A percentile compares a stretch with the other conserved stretches of the same genome.
Conservation (phyloP, 257 asterid species). For the Solanum microdontum region DNA sequence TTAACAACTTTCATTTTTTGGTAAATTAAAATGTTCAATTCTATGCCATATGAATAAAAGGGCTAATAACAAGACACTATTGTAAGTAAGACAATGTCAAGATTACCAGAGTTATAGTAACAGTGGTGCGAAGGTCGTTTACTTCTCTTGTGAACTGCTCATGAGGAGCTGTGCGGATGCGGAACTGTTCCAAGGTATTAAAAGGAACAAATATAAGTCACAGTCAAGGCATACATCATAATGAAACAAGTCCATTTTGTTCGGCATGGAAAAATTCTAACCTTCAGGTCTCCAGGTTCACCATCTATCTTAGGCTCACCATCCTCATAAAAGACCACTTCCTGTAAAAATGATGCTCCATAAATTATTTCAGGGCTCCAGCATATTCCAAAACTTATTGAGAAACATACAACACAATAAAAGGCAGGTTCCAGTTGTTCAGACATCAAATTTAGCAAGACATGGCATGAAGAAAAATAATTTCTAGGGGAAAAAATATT, state of each 20-base stretch:
- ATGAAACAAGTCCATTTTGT: background rate
- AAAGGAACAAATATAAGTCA: conserved; percentile 1
- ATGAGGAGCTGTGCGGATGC: conserved; percentile 82
- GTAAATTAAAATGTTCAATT: background rate
- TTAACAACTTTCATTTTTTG: background rate
- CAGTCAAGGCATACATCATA: background rate
- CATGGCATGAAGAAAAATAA: background rate
- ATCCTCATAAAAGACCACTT: conserved; percentile 83
- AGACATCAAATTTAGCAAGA: background rate
- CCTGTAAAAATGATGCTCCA: conserved; percentile 34
- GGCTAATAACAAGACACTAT: background rate
- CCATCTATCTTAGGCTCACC: conserved; percentile 96
- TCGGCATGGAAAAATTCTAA: conserved; percentile 15
- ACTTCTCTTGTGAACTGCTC: conserved; percentile 83
- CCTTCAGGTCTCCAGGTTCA: conserved; percentile 96
- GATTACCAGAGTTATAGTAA: conserved; percentile 77
- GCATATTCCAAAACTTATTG: background rate
- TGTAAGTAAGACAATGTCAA: background rate
- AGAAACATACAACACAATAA: background rate
- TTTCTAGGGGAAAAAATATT: background rate
- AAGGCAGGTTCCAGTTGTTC: background rate
- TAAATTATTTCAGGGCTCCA: background rate
- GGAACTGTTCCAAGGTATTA: conserved; percentile 42
- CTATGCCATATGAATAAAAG: background rate
- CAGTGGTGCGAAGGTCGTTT: conserved; percentile 69